Base-by-base conservation (phyloP, 169 alveolate species). In the Plasmodium falciparum region DNA sequence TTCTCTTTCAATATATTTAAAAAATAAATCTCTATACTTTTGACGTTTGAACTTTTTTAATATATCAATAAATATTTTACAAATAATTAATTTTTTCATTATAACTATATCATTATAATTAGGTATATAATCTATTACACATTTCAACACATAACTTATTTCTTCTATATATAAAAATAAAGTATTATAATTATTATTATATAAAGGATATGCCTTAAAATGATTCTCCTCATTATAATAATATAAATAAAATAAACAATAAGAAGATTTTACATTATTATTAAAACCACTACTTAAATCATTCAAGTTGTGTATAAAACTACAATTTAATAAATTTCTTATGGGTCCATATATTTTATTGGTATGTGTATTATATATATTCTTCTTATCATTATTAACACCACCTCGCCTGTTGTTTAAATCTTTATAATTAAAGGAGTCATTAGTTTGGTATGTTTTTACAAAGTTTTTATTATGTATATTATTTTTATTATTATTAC, bases 161-260 rank as follows among this genome's bases (percentile, higher is more conserved):
- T 78, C 89, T 29, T 29, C 22, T 47, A 52, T 66, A 49, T 56
- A 47, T 15, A 78, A 2, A 66, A 78, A 78, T 47, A 78, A 66
- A 52, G 17, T 63, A 39, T 39, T 39, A 39, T 39, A 39, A 5
- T 15, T 22, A 39, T 65, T 26, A 22, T 66, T 78, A 70, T 78
- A 65, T 29, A 78, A 49, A 17, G 80, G 78, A 43, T 65, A 78
- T 3, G 15, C 45, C 39, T 24, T 67, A 24, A 50, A 26, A 43
- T 66, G 50, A 12, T 65, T n/a, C 17, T 70, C 52, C 12, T 52
- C 72, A 1, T 61, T 58, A 63, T 65, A 43, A 22, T 65, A 26
- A 2, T 75, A 78, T 11, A 22, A 59, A 66, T 78, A 17, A 9
- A 78, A 78, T 58, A 78, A 67, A 66, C 78, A 78, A 24, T 66